A percentile compares a stretch with the other conserved stretches of the same genome.
Evolutionary conservation across 306 rosid species (phyloP).

Genomic region (Begonia masoniana): DNA sequence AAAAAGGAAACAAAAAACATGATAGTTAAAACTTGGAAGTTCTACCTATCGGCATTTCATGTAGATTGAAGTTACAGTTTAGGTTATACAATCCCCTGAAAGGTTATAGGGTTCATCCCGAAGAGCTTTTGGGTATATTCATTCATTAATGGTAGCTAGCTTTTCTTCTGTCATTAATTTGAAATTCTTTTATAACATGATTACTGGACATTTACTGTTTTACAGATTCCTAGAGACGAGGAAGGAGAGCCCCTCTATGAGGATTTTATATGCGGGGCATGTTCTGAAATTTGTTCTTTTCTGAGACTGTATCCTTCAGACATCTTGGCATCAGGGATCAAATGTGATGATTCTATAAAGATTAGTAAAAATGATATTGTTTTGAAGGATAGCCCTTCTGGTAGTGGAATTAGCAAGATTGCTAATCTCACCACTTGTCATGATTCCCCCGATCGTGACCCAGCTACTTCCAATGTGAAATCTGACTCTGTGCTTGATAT

Average conservation of each 20-base stretch:
- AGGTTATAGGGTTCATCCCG: too few species aligned
- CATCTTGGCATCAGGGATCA: slow-evolving; percentile 42
- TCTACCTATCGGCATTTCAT: too few species aligned
- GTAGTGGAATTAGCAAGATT: slow-evolving; percentile 33
- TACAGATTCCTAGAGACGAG: slow-evolving; percentile 84
- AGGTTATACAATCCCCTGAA: too few species aligned
- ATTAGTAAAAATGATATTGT: slow-evolving; percentile 49
- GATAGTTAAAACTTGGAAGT: too few species aligned
- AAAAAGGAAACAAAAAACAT: too few species aligned
- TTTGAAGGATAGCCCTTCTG: slow-evolving; percentile 30
- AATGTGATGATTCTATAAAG: slow-evolving; percentile 20
- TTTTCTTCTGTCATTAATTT: not conserved
- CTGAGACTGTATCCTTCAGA: slow-evolving; percentile 50
- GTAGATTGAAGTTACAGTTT: too few species aligned
- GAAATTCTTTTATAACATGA: too few species aligned
- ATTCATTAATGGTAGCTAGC: not conserved
- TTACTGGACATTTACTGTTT: not conserved
- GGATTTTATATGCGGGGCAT: slow-evolving; percentile 66
- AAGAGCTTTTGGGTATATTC: not conserved
- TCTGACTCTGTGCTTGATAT: slow-evolving; percentile 28
- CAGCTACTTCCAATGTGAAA: slow-evolving; percentile 14
- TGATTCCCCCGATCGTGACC: slow-evolving; percentile 15
- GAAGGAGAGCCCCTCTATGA: slow-evolving; percentile 89
- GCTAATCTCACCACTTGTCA: slow-evolving; percentile 13
- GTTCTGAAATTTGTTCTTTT: slow-evolving; percentile 67